phyloP scores from a whole-genome alignment of 2,329 filamentous ascomycete genomes.

The Pseudocercospora musae region DNA sequence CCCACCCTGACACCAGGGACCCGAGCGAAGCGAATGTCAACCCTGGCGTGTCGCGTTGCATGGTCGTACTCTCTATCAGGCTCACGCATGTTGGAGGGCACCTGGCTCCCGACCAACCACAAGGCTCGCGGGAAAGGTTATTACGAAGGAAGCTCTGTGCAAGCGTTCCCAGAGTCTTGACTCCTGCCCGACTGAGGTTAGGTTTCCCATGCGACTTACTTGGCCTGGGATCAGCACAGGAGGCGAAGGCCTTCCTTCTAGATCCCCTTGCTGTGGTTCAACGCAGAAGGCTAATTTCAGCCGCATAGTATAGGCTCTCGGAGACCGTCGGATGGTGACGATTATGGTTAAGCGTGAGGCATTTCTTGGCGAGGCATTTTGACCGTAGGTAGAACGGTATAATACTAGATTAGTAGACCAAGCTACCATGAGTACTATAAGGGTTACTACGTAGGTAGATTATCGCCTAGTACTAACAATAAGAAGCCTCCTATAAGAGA shows the following conservation, averaged over 20 bases:
- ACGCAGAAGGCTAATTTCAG: too few relatives aligned
- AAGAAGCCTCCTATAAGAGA: too few relatives aligned
- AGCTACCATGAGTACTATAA: too few relatives aligned
- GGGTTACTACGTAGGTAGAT: too few relatives aligned
- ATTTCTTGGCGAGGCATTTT: too few relatives aligned
- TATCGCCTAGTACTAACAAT: too few relatives aligned
- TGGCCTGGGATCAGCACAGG: conserved; percentile 10
- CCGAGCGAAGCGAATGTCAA: background rate
- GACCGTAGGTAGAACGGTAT: too few relatives aligned
- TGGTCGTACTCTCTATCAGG: conserved; percentile 14
- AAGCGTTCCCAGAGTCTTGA: conserved; percentile 3
- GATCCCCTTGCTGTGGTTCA: too few relatives aligned
- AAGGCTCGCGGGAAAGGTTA: background rate
- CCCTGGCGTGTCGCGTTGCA: conserved; percentile 11
- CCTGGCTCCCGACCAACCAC: conserved; percentile 2
- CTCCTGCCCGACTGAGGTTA: conserved; percentile 12
- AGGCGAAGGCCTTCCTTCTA: background rate
- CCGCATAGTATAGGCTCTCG: too few relatives aligned
- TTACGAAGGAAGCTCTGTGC: conserved; percentile 11
- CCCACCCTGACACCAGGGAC: background rate
- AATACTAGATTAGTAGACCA: too few relatives aligned
- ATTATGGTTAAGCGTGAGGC: too few relatives aligned
- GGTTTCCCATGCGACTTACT: conserved; percentile 1
- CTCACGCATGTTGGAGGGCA: conserved; percentile 1
- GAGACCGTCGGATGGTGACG: too few relatives aligned